Base-by-base conservation (phyloP, 2,329 filamentous ascomycete species). In the Neurospora crassa region DNA sequence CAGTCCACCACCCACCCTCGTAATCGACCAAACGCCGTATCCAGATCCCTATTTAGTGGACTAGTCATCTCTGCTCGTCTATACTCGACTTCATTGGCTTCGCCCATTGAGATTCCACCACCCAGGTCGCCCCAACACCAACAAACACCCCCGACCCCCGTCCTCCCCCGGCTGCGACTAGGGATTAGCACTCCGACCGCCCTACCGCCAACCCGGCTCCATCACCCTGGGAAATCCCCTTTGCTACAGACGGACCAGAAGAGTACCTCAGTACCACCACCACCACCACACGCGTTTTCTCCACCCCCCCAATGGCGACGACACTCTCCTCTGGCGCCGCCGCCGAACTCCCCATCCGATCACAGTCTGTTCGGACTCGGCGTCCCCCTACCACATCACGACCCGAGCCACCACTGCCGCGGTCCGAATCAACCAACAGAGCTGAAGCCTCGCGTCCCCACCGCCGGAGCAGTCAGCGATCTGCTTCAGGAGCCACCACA, bases 401-500 rank as follows among this genome's bases (percentile, higher is more conserved):
- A 29, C 70, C 73, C 42, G 76, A 77, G 7, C 73, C 71, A 41
- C 72, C 74, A 63, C 67, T 74, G 67, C 76, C 74, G 68, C 75
- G 77, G 34, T 74, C 74, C 72, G 78, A 76, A 71, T 77, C 76
- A 34, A 73, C 74, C 5, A 74, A 74, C 16, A 74, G 74, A 73
- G 76, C 75, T 71, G 75, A 76, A 40, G 68, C 75, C 37, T 76
- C 75, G 70, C 75, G 76, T 43, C 74, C 75, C 67, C 74, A 76
- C 69, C 76, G 76, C 67, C 74, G 74, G 59, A 82, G 81, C 79
- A 87, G 85, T 78, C 83, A 84, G 74, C 83, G 84, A 75, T 85
- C 84, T 73, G 53, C 53, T 29, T 63, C 53, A 63, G 53, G 53
- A 63, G 53, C 53, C 18, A 63, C 53, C 24, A 24, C 53, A 63